Conservation (phyloP, 1,284 basidiomycete genomes). For the Pholiota adiposa region DNA sequence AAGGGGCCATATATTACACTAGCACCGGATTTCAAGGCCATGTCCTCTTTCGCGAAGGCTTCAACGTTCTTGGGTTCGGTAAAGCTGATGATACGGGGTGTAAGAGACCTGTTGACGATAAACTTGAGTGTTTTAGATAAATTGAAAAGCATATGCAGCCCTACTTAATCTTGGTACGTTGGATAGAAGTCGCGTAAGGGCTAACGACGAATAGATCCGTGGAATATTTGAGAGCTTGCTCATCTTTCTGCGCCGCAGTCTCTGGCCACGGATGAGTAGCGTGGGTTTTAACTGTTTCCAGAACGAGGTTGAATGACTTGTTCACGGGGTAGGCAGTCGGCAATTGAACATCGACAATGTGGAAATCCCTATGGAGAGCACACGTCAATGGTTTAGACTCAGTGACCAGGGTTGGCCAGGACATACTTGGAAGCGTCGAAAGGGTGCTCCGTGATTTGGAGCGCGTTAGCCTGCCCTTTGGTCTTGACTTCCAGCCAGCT, state of each 20-base stretch:
- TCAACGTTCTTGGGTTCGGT: constrained; percentile 63
- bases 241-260: constrained; percentile 76
- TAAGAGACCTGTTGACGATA: constrained; percentile 54
- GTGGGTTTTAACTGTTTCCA: constrained; percentile 79
- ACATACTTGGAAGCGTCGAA: constrained; percentile 56
- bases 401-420: constrained; percentile 7
- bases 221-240: constrained; percentile 80
- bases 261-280: constrained; percentile 78
- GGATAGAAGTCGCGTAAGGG: constrained; percentile 81
- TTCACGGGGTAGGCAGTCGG: constrained; percentile 44
- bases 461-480: constrained; percentile 67
- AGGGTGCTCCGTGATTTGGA: constrained; percentile 57
- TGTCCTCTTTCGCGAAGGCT: constrained; percentile 56
- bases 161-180: constrained; percentile 86
- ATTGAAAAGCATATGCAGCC: constrained; percentile 25
- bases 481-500: constrained; percentile 82
- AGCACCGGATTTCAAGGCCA: constrained; percentile 77
- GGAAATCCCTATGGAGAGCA: constrained; percentile 37
- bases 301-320: constrained; percentile 71
- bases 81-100: constrained; percentile 71
- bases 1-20: constrained; percentile 91
- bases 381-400: constrained; percentile 6
- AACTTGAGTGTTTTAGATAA: not conserved
- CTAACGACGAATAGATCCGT: constrained; percentile 80
- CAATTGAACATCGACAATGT: constrained; percentile 51